Percentiles rank a stretch among this genome's conserved stretches.
phyloP scores from a whole-genome alignment of 352 stramenopile genomes.

The Pythium brachiatum region DNA sequence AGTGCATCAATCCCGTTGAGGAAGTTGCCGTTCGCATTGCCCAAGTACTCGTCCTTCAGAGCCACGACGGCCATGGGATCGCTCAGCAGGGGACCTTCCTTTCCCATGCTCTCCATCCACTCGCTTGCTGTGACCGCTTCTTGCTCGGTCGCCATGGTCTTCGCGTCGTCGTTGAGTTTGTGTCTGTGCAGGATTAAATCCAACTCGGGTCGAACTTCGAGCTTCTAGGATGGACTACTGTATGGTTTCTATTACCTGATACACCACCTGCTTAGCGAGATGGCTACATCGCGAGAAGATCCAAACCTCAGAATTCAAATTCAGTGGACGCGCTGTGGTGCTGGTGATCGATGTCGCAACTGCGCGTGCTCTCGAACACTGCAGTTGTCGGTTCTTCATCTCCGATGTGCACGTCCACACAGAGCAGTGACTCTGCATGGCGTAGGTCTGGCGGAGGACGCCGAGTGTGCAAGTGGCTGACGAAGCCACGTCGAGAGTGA shows the following conservation, averaged over 20 bases:
- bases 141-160: constrained; percentile 9
- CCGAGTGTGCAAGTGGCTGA: not conserved
- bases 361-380: constrained; percentile 10
- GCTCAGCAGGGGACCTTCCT: constrained; percentile 40
- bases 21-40: constrained; percentile 74
- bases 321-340: not conserved
- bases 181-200: not conserved
- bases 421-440: constrained; percentile 10
- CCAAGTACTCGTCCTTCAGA: constrained; percentile 68
- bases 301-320: constrained; percentile 12
- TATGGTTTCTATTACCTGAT: constrained; percentile 22
- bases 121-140: constrained; percentile 6
- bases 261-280: constrained; percentile 9
- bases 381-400: constrained; percentile 7
- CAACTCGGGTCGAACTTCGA: not conserved
- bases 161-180: not conserved
- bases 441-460: not conserved
- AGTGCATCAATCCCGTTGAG: constrained; percentile 67
- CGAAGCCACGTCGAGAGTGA: not conserved
- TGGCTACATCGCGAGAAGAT: constrained; percentile 9
- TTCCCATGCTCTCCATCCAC: constrained; percentile 21
- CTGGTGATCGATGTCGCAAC: not conserved
- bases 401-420: constrained; percentile 3
- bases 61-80: constrained; percentile 55
- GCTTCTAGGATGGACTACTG: constrained; percentile 6